Evolutionary conservation across 2,329 filamentous ascomycete genomes (phyloP).

Genomic region (Colletotrichum aenigma): DNA sequence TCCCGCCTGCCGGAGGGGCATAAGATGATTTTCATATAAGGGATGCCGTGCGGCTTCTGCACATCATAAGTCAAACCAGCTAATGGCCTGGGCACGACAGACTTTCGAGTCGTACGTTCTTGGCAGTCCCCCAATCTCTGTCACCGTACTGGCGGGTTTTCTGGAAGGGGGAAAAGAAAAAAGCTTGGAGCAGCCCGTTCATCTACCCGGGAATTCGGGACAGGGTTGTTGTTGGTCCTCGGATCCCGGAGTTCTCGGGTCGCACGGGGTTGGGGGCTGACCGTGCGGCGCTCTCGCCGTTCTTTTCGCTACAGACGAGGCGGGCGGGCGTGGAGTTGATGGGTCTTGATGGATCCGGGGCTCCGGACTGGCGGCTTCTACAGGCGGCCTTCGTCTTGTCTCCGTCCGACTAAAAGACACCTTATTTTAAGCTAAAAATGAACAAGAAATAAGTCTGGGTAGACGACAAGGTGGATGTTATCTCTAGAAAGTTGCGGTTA

Average conservation of each 20-base stretch:
- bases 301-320: not conserved
- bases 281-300: not conserved
- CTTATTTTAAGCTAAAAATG: not conserved
- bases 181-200: not conserved
- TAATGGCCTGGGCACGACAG: conserved; percentile 6
- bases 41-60: not conserved
- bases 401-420: not conserved
- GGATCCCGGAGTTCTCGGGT: not conserved
- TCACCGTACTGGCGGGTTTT: not conserved
- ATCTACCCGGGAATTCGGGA: not conserved
- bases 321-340: not conserved
- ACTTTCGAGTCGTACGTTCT: not conserved
- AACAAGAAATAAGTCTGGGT: not conserved
- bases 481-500: not conserved
- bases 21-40: conserved; percentile 1
- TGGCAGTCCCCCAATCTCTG: not conserved
- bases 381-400: not conserved
- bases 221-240: not conserved
- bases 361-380: not conserved
- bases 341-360: not conserved
- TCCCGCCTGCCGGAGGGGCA: not conserved
- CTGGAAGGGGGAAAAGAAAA: not conserved
- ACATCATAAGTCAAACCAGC: conserved; percentile 14
- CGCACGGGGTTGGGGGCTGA: not conserved
- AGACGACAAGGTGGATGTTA: not conserved